Base-by-base conservation (phyloP, 495 filamentous ascomycete genomes). In the Chaetomium fimeti region DNA sequence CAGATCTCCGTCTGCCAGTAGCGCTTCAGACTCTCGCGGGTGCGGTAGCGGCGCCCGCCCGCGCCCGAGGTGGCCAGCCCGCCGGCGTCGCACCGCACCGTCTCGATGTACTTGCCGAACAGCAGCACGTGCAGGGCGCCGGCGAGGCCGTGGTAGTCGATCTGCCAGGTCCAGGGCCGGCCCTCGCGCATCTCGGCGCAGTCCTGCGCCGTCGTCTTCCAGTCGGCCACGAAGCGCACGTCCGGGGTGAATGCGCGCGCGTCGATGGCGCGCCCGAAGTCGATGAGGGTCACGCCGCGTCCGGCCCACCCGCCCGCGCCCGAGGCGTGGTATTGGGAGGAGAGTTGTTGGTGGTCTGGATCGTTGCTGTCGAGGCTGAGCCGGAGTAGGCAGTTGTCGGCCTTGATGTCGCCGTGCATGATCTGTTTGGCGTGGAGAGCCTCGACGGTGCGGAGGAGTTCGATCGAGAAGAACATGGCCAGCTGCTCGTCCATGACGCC, bases 1-100 rank as follows among this genome's bases (percentile, higher is more conserved):
- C 95, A 98, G 57, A 98, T 83, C 60, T 96, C 91, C 57, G 85
- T 87, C 79, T 97, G 92, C 94, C 94, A 98, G 73, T 97, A 97
- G 25, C 94, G 74, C 77, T 98, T 98, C 60, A 97, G 73, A 2
- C 79, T 81, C 74, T 95, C 91, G 36, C 85, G 83, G 60, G 96
- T 87, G 43, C 81, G 82, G 65, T 83, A 87, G 72, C 85, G 84
- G 22, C 83, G 84, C 16, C 79, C 81, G 0, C 76, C 80, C n/a
- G 73, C 72, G 1, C 28, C 49, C 15, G 56, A 52, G 29, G 80
- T 81, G 54, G 77, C 78, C 15, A 78, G 77, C 76, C 80, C 74
- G 9, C 79, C 81, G 5, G 68, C 72, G 16, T 83, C 82, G 5
- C 82, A 82, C 2, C 81, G 80, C 13, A 85, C 77, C 18, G 91